Percentiles rank a stretch among this genome's conserved stretches.
Evolutionary conservation across 352 stramenopile species (phyloP).

Genomic region (Phytophthora macrochlamydospora): DNA sequence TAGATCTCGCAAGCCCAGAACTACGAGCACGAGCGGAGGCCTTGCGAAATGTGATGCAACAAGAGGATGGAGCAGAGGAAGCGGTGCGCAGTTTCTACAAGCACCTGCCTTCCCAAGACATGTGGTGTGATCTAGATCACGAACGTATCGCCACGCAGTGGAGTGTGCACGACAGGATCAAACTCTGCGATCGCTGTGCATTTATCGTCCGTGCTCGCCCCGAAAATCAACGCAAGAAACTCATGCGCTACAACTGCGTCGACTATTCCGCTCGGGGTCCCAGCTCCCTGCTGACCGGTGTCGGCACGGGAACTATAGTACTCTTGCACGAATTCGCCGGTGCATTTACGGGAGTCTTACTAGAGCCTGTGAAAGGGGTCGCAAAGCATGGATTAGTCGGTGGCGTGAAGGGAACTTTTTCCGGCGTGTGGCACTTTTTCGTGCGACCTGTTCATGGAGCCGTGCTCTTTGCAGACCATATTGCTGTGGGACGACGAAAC

Average conservation of each 20-base stretch:
- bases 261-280: conserved; percentile 46
- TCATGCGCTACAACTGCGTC: conserved; percentile 39
- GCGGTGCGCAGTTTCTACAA: conserved; percentile 87
- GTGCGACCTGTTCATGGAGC: conserved; percentile 41
- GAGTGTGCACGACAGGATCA: conserved; percentile 35
- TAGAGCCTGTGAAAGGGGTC: conserved; percentile 33
- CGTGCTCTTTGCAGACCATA: conserved; percentile 42
- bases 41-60: conserved; percentile 57
- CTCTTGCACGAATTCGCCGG: conserved; percentile 44
- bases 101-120: conserved; percentile 78
- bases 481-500: conserved; percentile 45
- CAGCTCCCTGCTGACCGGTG: conserved; percentile 27
- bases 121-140: conserved; percentile 66
- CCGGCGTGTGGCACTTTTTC: conserved; percentile 30
- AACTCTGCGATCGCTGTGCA: conserved; percentile 44
- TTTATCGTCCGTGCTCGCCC: conserved; percentile 28
- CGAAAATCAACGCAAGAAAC: conserved; percentile 25
- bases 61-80: conserved; percentile 84
- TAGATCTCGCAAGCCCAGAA: conserved; percentile 47
- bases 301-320: conserved; percentile 19
- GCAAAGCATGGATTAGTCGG: conserved; percentile 23
- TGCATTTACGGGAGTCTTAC: conserved; percentile 47
- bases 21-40: conserved; percentile 47
- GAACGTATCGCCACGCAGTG: conserved; percentile 36
- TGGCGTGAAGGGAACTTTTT: conserved; percentile 20